Conservation (phyloP, 2,329 filamentous ascomycete species). For the Capronia coronata region DNA sequence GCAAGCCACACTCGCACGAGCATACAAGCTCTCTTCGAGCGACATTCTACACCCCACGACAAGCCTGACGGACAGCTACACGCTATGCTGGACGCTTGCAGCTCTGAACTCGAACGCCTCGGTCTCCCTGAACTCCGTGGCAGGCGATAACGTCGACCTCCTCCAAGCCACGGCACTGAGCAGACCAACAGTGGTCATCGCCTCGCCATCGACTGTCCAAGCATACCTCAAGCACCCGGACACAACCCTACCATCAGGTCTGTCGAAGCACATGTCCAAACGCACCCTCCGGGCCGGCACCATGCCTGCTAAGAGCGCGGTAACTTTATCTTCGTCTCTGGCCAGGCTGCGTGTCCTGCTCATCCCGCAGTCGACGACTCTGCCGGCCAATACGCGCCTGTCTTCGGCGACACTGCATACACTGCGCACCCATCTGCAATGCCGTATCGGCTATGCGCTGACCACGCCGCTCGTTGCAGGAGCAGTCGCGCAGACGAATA, state of each 20-base stretch:
- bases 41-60: slow-evolving; percentile 85
- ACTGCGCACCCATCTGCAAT: slow-evolving; percentile 70
- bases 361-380: slow-evolving; percentile 65
- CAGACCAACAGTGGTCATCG: slow-evolving; percentile 62
- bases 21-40: slow-evolving; percentile 63
- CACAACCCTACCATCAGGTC: slow-evolving; percentile 12
- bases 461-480: slow-evolving; percentile 79
- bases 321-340: slow-evolving; percentile 34
- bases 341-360: slow-evolving; percentile 70
- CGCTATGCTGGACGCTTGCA: slow-evolving; percentile 70
- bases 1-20: slow-evolving; percentile 65
- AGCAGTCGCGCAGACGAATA: slow-evolving; percentile 75
- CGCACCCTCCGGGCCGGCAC: slow-evolving; percentile 49
- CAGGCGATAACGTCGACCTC: slow-evolving; percentile 65
- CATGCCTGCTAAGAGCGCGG: slow-evolving; percentile 56
- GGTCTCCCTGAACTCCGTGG: slow-evolving; percentile 81
- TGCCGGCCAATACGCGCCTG: slow-evolving; percentile 55
- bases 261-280: slow-evolving; percentile 32
- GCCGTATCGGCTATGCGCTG: slow-evolving; percentile 77
- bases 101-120: slow-evolving; percentile 81
- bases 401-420: slow-evolving; percentile 68
- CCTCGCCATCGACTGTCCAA: slow-evolving; percentile 53
- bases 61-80: slow-evolving; percentile 70
- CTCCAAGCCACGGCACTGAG: slow-evolving; percentile 64
- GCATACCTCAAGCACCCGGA: slow-evolving; percentile 58